A percentile compares a stretch with the other conserved stretches of the same genome.
These are phyloP conservation scores for Pulveroboletus ravenelii DNA, from an alignment of 768 basidiomycete species.

Conservation along the genomic window DNA sequence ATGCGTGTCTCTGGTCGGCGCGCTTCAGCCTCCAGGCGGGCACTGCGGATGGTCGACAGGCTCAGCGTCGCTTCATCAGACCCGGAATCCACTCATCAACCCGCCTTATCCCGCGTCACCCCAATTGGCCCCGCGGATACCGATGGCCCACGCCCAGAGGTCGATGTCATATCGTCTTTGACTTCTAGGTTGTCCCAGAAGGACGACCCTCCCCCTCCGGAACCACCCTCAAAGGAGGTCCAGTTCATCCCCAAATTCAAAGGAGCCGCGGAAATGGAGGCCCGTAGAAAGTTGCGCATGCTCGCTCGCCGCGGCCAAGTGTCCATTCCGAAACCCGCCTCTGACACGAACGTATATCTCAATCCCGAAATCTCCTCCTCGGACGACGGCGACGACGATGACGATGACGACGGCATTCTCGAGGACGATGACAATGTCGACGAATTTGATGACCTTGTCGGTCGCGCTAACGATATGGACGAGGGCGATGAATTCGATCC, in stretches of 20 bases:
- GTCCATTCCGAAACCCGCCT: conserved; percentile 21
- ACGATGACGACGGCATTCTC: conserved; percentile 42
- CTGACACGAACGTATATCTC: conserved; percentile 34
- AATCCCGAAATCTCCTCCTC: conserved; percentile 50
- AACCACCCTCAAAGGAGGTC: conserved; percentile 45
- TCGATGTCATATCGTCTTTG: not conserved
- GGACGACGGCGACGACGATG: conserved; percentile 46
- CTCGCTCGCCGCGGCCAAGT: conserved; percentile 50
- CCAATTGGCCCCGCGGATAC: conserved; percentile 6
- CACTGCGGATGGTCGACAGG: conserved; percentile 26
- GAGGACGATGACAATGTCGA: conserved; percentile 48
- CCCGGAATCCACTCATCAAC: not conserved
- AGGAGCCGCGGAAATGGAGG: conserved; percentile 85
- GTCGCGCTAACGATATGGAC: conserved; percentile 47
- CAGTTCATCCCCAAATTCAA: conserved; percentile 77
- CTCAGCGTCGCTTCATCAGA: conserved; percentile 6
- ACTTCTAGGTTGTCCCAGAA: not conserved
- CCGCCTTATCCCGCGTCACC: conserved; percentile 10
- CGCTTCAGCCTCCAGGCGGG: conserved; percentile 47
- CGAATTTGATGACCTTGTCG: conserved; percentile 50
- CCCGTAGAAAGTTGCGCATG: conserved; percentile 59
- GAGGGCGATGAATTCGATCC: conserved; percentile 78
- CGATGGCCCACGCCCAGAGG: conserved; percentile 10
- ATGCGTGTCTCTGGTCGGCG: conserved; percentile 71
- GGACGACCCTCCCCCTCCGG: conserved; percentile 15